Evolutionary conservation across 495 filamentous ascomycete species (phyloP).

Genomic region (Cladorrhinum samala): DNA sequence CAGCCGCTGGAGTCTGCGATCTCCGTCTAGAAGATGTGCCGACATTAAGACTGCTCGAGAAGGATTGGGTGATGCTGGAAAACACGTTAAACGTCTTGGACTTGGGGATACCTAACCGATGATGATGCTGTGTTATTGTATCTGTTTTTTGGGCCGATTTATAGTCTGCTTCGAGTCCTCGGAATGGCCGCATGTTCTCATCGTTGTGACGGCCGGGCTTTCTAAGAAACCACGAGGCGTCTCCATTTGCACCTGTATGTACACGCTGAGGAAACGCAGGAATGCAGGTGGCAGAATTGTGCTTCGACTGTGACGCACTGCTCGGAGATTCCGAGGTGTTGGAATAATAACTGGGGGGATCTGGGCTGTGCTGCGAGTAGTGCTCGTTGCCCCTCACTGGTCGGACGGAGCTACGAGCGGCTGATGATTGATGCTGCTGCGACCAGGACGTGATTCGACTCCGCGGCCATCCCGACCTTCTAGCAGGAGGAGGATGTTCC

Average conservation of each 20-base stretch:
- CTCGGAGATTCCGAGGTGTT: neutral
- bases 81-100: conserved; percentile 36
- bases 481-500: neutral
- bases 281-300: neutral
- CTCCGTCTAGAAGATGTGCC: conserved; percentile 4
- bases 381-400: neutral
- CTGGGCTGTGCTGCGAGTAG: neutral
- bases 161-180: neutral
- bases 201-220: conserved; percentile 1
- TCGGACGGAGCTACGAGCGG: neutral
- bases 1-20: neutral
- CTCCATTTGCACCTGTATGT: neutral
- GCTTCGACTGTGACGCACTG: neutral
- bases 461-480: neutral
- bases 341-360: neutral
- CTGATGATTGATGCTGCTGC: neutral
- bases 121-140: conserved; percentile 7
- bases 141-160: too few relatives aligned
- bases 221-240: neutral
- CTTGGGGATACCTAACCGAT: conserved; percentile 19
- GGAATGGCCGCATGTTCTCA: conserved; percentile 10
- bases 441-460: neutral
- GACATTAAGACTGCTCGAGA: conserved; percentile 29
- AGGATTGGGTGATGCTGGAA: conserved; percentile 31
- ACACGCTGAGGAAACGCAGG: neutral